These are phyloP conservation scores for Gentiana macrophylla DNA, from an alignment of 257 asterid genomes.

Conservation along the genomic window DNA sequence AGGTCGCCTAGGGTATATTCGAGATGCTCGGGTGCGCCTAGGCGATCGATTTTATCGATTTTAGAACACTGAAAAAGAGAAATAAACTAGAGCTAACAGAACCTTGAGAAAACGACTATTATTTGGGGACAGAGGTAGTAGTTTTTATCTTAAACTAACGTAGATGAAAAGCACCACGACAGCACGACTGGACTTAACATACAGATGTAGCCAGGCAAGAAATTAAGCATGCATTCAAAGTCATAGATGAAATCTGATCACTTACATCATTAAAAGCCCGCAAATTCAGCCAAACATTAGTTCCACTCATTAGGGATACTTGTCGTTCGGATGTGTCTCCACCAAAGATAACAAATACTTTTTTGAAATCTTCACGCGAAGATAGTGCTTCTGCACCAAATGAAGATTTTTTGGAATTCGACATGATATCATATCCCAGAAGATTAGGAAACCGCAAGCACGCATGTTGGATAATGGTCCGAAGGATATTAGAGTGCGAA, in stretches of 20 bases:
- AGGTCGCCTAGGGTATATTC: too few relatives aligned
- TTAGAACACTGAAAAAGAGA: too few relatives aligned
- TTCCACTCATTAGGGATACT: conserved; percentile 95
- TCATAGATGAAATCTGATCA: conserved; percentile 3
- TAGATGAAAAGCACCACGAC: neutral
- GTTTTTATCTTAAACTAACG: neutral
- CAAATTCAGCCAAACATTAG: conserved; percentile 86
- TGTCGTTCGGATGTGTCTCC: conserved; percentile 87
- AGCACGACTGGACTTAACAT: neutral
- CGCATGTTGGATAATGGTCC: conserved; percentile 69
- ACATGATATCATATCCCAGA: conserved; percentile 24
- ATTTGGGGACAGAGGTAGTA: too few relatives aligned
- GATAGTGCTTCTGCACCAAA: conserved; percentile 18
- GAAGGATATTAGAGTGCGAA: conserved; percentile 80
- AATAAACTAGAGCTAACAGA: too few relatives aligned
- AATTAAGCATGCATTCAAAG: neutral
- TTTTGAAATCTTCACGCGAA: conserved; percentile 20
- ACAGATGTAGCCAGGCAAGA: neutral
- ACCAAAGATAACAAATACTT: conserved; percentile 75
- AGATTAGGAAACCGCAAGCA: conserved; percentile 73
- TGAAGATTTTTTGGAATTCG: conserved; percentile 37
- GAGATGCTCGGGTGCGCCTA: too few relatives aligned
- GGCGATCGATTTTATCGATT: too few relatives aligned
- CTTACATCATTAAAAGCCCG: conserved; percentile 78
- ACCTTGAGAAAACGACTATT: too few relatives aligned